These are phyloP conservation scores for Ailanthus altissimus DNA, from an alignment of 345 rosid genomes.

Conservation along the genomic window DNA sequence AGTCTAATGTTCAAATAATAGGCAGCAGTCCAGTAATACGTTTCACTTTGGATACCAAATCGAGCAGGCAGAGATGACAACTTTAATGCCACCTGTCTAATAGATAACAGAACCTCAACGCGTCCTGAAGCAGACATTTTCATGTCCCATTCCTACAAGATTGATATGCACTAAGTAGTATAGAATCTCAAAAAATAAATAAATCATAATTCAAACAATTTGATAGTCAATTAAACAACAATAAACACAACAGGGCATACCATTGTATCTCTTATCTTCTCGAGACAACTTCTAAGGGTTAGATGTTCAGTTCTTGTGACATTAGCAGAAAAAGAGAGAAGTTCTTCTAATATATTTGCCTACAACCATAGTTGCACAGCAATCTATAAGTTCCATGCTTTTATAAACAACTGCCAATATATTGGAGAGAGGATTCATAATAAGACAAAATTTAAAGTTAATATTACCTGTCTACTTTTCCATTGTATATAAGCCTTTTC, in stretches of 20 bases:
- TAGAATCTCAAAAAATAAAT: neutral
- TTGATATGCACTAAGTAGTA: constrained; percentile 11
- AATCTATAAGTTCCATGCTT: constrained; percentile 18
- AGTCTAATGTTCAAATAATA: constrained; percentile 81
- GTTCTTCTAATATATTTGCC: constrained; percentile 85
- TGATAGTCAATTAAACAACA: constrained; percentile 23
- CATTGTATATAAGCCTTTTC: constrained; percentile 83
- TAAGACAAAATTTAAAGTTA: constrained; percentile 11
- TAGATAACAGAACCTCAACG: constrained; percentile 67
- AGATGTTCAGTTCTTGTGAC: constrained; percentile 48
- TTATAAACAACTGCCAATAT: constrained; percentile 14
- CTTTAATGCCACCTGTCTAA: constrained; percentile 61
- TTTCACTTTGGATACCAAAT: constrained; percentile 74
- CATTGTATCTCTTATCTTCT: constrained; percentile 74
- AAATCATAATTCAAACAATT: constrained; percentile 1
- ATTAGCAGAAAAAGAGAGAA: constrained; percentile 54
- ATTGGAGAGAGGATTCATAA: constrained; percentile 6
- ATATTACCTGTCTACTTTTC: constrained; percentile 84
- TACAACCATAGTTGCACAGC: constrained; percentile 30
- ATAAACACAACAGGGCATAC: constrained; percentile 38
- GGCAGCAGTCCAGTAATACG: constrained; percentile 72
- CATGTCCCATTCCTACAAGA: constrained; percentile 75
- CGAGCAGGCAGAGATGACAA: constrained; percentile 61
- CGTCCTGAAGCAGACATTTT: constrained; percentile 73
- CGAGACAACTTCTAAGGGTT: constrained; percentile 58